Base-by-base conservation (phyloP, 2,329 filamentous ascomycete species). In the Aspergillus fijiensis region DNA sequence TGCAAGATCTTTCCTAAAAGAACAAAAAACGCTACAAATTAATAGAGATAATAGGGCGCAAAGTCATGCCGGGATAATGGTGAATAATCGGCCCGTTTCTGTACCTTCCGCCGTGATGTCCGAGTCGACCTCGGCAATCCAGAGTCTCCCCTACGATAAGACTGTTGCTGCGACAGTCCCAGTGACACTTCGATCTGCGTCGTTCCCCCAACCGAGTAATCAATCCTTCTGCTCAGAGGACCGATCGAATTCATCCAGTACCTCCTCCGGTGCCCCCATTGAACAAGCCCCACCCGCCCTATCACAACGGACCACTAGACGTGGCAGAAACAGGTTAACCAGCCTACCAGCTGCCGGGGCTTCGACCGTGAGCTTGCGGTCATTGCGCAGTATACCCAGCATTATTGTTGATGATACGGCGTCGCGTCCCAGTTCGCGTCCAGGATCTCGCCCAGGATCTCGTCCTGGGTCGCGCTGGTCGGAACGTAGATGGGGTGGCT, bases 401-500 rank as follows among this genome's bases (percentile, higher is more conserved):
- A 79, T 79, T 49, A 62, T 75, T 35, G 68, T 79, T 55, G 73
- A 78, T 53, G 76, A 78, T 52, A 54, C 65, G 47, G 65, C 65
- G 49, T 59, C 65, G 21, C 69, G 73, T 31, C 73, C 73, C 7
- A 69, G 67, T 65, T 79, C 73, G 19, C 69, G 73, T 29, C 73
- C 73, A 6, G 69, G 67, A 65, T 79, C 73, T 33, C 71, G 71
- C 27, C 72, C 69, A 6, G 67, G 72, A n/a, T 71, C 69, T 23
- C 70, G 76, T 25, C 76, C 76, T 6, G 74, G 75, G 57, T 81
- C 76, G 62, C 75, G 74, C 63, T 79, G 72, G 76, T 80, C 71
- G 60, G 78, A 74, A 67, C 76, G 75, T 60, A 80, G 70, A 75
- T 79, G 71, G 77, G 72, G 69, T 51, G 70, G 70, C n/a, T 63